These are phyloP conservation scores for Saccharomycopsis javanensis DNA, from an alignment of 805 yeast species.

Conservation along the genomic window DNA sequence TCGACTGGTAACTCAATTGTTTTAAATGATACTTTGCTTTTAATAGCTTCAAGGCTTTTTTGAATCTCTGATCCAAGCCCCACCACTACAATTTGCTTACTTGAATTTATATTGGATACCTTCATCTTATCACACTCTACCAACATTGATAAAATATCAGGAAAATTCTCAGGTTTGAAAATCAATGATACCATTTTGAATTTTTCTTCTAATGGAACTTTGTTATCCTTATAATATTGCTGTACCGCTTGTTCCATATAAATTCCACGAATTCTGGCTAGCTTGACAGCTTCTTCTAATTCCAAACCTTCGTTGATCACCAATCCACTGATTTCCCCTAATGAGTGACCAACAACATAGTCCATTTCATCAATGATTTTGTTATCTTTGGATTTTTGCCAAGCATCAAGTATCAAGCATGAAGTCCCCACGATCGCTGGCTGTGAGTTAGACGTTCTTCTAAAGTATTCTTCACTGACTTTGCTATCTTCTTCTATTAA, in stretches of 20 bases:
- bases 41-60: background rate
- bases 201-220: background rate
- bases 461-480: constrained; percentile 1
- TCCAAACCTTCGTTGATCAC: constrained; percentile 6
- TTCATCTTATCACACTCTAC: constrained; percentile 1
- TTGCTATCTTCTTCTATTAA: background rate
- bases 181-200: constrained; percentile 12
- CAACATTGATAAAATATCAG: background rate
- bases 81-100: constrained; percentile 13
- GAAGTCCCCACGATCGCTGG: constrained; percentile 15
- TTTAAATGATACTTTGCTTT: background rate
- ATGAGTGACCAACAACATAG: constrained; percentile 16
- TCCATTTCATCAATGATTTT: constrained; percentile 3
- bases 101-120: constrained; percentile 15
- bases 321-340: constrained; percentile 17
- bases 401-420: constrained; percentile 8
- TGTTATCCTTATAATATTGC: background rate
- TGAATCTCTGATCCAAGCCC: constrained; percentile 1
- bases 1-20: constrained; percentile 10
- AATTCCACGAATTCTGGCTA: constrained; percentile 13
- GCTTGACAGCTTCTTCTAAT: constrained; percentile 2
- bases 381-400: background rate
- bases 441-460: constrained; percentile 12
- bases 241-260: constrained; percentile 12
- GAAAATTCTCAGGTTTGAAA: constrained; percentile 5